phyloP scores from a whole-genome alignment of 108 stramenopile genomes.

The Skeletonema grethae region DNA sequence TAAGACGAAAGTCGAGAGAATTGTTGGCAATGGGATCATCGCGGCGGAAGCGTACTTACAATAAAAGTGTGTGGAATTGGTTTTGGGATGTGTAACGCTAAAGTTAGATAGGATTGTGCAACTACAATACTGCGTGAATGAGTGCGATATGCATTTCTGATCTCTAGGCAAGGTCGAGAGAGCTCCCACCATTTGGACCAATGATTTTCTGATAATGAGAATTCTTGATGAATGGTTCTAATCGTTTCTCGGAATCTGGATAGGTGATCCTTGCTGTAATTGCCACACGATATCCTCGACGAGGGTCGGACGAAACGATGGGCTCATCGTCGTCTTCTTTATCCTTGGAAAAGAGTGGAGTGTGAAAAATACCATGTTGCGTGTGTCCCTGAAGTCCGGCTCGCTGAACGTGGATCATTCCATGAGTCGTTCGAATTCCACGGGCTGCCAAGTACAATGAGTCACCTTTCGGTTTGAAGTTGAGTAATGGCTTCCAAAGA shows the following conservation, averaged over 20 bases:
- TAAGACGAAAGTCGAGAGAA: conserved; percentile 6
- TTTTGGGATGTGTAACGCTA: conserved; percentile 2
- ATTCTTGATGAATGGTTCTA: conserved; percentile 12
- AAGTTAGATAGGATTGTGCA: no score
- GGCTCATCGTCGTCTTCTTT: neutral
- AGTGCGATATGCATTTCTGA: neutral
- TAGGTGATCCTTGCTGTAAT: conserved; percentile 23
- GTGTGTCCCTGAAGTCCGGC: conserved; percentile 23
- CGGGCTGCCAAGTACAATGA: conserved; percentile 32
- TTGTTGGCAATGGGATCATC: conserved; percentile 3
- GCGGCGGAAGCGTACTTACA: conserved; percentile 11
- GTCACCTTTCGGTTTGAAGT: conserved; percentile 24
- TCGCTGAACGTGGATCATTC: conserved; percentile 24
- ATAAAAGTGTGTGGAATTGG: conserved; percentile 17
- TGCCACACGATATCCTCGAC: conserved; percentile 27
- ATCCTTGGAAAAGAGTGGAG: conserved; percentile 10
- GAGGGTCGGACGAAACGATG: neutral
- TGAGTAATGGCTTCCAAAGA: conserved; percentile 23
- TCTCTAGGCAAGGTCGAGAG: neutral
- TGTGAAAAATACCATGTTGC: conserved; percentile 34
- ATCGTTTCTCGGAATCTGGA: conserved; percentile 4
- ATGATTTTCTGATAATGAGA: neutral
- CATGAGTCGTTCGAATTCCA: conserved; percentile 17
- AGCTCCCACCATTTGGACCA: neutral
- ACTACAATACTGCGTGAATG: no score